These are phyloP conservation scores for Mucor velutinosus DNA, from an alignment of 371 early-diverging fungal species.

Conservation along the genomic window DNA sequence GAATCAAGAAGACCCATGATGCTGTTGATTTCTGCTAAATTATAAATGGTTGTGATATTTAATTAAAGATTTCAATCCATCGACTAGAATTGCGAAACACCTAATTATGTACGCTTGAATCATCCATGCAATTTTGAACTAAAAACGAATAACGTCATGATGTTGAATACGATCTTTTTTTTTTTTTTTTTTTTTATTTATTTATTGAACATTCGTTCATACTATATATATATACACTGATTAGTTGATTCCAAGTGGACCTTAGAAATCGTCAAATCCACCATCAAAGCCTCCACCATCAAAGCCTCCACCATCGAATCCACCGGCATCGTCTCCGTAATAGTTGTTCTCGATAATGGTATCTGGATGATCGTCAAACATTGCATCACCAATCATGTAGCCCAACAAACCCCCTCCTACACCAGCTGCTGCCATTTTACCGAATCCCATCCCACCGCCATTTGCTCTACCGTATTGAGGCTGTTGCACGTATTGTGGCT, in stretches of 20 bases:
- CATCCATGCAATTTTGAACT: not conserved
- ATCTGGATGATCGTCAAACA: conserved; percentile 23
- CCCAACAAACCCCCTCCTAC: conserved; percentile 45
- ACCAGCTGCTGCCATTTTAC: conserved; percentile 38
- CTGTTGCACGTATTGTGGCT: conserved; percentile 6
- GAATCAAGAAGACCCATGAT: conserved; percentile 23
- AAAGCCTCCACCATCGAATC: conserved; percentile 32
- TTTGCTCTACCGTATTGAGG: conserved; percentile 17
- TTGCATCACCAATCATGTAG: conserved; percentile 38
- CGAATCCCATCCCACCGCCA: conserved; percentile 20
- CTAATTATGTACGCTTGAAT: not conserved
- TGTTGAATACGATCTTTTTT: not conserved
- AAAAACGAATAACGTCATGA: not conserved
- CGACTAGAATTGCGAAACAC: not conserved
- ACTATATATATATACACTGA: not conserved
- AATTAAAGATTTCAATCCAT: not conserved
- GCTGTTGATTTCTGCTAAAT: conserved; percentile 20
- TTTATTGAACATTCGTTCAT: not conserved
- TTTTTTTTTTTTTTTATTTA: too few relatives aligned
- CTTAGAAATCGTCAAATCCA: conserved; percentile 19
- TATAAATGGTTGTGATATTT: not conserved
- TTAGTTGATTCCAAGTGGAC: not conserved
- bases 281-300: conserved; percentile 34
- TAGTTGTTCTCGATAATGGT: conserved; percentile 37
- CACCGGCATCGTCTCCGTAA: conserved; percentile 36